Evolutionary conservation across 106 monocot genomes (phyloP).

Genomic region (Agapanthus africanus): DNA sequence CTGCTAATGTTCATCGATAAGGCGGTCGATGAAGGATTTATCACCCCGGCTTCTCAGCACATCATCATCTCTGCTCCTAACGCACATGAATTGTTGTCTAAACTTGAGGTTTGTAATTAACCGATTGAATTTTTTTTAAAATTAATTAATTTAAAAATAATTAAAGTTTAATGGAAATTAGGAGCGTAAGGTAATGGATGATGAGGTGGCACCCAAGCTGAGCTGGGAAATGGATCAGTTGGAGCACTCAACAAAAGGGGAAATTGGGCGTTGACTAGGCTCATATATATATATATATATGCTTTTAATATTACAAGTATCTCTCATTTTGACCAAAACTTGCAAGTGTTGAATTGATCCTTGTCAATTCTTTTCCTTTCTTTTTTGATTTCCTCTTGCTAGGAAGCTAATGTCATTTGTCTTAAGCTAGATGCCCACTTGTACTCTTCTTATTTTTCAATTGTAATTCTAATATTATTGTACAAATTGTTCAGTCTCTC

Average conservation of each 20-base stretch:
- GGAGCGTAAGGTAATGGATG: background rate
- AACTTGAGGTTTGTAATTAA: slow-evolving; percentile 30
- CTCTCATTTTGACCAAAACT: too few relatives aligned
- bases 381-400: too few relatives aligned
- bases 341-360: too few relatives aligned
- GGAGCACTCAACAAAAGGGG: background rate
- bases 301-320: too few relatives aligned
- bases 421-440: too few relatives aligned
- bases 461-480: too few relatives aligned
- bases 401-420: too few relatives aligned
- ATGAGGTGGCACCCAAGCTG: background rate
- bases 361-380: too few relatives aligned
- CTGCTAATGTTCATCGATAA: slow-evolving; percentile 50
- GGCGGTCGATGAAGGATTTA: slow-evolving; percentile 55
- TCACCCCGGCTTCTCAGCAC: slow-evolving; percentile 30
- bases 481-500: too few relatives aligned
- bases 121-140: background rate
- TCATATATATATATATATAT: background rate
- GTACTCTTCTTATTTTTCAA: too few relatives aligned
- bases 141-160: background rate
- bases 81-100: slow-evolving; percentile 27
- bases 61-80: slow-evolving; percentile 40
- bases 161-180: background rate
- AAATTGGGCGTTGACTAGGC: slow-evolving; percentile 2
- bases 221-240: slow-evolving; percentile 6